Conservation (phyloP, 1,139 yeast species). For the Blastobotrys arbuscula region DNA sequence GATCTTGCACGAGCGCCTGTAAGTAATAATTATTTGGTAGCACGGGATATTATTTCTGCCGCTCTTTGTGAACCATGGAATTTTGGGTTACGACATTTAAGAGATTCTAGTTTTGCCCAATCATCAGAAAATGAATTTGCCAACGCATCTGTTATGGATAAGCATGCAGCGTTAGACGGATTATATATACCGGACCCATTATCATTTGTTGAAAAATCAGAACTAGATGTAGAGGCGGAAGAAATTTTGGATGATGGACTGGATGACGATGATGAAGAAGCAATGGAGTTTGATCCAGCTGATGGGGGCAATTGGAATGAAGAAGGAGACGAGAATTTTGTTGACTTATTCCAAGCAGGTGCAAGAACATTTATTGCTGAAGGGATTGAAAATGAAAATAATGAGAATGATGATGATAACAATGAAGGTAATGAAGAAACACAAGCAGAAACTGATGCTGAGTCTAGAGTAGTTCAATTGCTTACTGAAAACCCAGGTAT, state of each 20-base stretch:
- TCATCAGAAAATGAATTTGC: constrained; percentile 7
- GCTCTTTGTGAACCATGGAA: constrained; percentile 54
- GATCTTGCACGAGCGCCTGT: constrained; percentile 55
- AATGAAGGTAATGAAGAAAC: neutral
- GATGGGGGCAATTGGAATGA: neutral
- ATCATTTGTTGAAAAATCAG: constrained; percentile 2
- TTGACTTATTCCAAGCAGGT: neutral
- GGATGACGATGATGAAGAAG: constrained; percentile 11
- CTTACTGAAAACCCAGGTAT: neutral
- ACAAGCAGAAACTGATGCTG: neutral
- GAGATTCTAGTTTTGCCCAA: neutral
- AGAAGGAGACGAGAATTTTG: neutral
- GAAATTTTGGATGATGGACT: constrained; percentile 13
- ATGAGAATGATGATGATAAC: neutral
- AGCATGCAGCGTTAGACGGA: constrained; percentile 18
- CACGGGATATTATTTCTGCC: constrained; percentile 50
- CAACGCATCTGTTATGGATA: constrained; percentile 14
- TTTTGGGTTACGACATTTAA: constrained; percentile 21
- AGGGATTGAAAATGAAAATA: neutral
- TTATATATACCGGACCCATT: constrained; percentile 21
- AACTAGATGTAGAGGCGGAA: constrained; percentile 1
- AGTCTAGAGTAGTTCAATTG: neutral
- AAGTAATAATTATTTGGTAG: constrained; percentile 44
- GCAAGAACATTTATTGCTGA: neutral
- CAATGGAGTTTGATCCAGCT: neutral